A percentile compares a stretch with the other conserved stretches of the same genome.
These are phyloP conservation scores for Colletotrichum acutatum DNA, from an alignment of 2,329 filamentous ascomycete species.

Conservation along the genomic window DNA sequence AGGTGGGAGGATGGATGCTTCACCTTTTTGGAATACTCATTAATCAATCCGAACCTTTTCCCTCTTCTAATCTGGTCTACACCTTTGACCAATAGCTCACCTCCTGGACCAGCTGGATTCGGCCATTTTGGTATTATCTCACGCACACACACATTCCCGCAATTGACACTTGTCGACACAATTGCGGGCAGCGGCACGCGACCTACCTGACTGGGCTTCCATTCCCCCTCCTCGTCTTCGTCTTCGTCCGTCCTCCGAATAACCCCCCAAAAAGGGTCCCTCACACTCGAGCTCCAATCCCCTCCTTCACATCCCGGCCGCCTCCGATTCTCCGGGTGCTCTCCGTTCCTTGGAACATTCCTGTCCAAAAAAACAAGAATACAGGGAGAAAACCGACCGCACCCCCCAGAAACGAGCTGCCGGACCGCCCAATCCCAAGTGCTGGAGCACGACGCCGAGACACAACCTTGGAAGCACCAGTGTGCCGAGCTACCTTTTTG, in stretches of 20 bases:
- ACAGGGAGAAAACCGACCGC: not conserved
- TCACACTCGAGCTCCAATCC: not conserved
- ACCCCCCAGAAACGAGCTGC: not conserved
- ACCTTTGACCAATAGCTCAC: not conserved
- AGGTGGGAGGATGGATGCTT: not conserved
- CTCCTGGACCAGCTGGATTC: not conserved
- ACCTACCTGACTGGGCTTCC: not conserved
- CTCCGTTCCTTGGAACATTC: not conserved
- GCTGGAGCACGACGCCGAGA: slow-evolving; percentile 4
- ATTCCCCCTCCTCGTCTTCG: not conserved
- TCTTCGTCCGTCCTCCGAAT: not conserved
- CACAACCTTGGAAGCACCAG: slow-evolving; percentile 1
- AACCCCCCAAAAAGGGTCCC: not conserved
- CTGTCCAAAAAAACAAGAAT: not conserved
- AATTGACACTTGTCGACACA: slow-evolving; percentile 13
- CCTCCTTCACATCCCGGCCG: not conserved
- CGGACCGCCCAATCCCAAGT: not conserved
- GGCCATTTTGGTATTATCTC: not conserved
- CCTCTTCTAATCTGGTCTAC: not conserved
- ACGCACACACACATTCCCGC: slow-evolving; percentile 9
- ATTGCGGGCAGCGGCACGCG: slow-evolving; percentile 23
- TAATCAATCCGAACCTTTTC: not conserved
- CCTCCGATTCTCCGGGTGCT: not conserved
- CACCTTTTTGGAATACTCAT: not conserved
- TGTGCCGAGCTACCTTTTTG: not conserved